Conservation (phyloP, 345 rosid genomes). For the Salix brachista region DNA sequence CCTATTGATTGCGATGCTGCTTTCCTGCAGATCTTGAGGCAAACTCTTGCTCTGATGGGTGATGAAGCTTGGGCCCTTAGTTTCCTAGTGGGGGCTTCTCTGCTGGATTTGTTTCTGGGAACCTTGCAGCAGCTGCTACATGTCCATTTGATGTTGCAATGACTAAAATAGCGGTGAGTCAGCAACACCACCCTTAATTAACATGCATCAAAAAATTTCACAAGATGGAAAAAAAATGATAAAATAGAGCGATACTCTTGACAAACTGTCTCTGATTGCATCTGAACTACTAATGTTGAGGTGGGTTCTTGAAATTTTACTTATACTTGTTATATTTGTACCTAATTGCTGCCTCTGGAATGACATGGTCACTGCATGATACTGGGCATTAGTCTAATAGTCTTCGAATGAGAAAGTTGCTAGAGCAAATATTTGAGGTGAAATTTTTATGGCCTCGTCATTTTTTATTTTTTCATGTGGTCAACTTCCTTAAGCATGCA, state of each 20-base stretch:
- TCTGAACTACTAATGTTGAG: not conserved
- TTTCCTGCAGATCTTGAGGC: slow-evolving; percentile 53
- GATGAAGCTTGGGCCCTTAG: slow-evolving; percentile 51
- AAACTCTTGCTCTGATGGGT: slow-evolving; percentile 54
- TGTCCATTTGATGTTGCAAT: slow-evolving; percentile 95
- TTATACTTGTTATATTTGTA: not conserved
- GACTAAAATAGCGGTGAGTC: slow-evolving; percentile 81
- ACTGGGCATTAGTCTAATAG: not conserved
- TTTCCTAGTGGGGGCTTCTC: slow-evolving; percentile 79
- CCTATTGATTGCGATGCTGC: not conserved
- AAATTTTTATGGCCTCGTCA: not conserved
- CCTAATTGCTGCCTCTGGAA: not conserved
- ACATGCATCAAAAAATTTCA: not conserved
- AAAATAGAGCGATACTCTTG: not conserved
- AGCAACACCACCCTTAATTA: not conserved
- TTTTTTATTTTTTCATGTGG: not conserved
- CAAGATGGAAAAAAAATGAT: not conserved
- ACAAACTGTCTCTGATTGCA: not conserved
- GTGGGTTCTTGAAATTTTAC: not conserved
- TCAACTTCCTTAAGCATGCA: too few relatives aligned
- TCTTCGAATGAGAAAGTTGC: not conserved
- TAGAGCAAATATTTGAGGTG: not conserved
- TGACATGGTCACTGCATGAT: not conserved
- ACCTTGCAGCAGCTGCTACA: slow-evolving; percentile 78
- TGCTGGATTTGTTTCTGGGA: slow-evolving; percentile 87